These are phyloP conservation scores for Podospora pseudocomata DNA, from an alignment of 495 filamentous ascomycete genomes.

Conservation along the genomic window DNA sequence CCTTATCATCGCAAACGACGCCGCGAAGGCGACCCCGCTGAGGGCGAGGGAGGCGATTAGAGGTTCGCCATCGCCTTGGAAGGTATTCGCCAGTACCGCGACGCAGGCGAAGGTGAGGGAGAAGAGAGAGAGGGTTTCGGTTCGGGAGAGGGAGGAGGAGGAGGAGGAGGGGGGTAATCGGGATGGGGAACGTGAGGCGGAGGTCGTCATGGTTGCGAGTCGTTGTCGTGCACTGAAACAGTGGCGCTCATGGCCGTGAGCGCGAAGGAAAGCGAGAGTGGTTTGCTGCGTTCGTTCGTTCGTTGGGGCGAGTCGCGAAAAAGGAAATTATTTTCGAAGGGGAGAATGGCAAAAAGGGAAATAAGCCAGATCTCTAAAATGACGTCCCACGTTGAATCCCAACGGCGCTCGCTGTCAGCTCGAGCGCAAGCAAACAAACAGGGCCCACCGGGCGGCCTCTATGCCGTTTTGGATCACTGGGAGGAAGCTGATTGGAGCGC, in stretches of 20 bases:
- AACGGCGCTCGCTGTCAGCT: background rate
- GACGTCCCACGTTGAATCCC: background rate
- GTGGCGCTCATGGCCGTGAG: background rate
- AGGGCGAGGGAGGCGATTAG: slow-evolving; percentile 84
- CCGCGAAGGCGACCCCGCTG: slow-evolving; percentile 76
- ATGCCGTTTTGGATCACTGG: background rate
- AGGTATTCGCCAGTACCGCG: slow-evolving; percentile 74
- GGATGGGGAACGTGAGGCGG: background rate
- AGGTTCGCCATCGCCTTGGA: slow-evolving; percentile 77
- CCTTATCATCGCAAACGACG: slow-evolving; percentile 76
- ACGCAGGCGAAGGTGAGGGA: slow-evolving; percentile 65
- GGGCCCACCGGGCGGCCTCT: background rate
- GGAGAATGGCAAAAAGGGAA: slow-evolving; percentile 5
- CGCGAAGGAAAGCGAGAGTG: background rate
- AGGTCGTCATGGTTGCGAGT: slow-evolving; percentile 13
- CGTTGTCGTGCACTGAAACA: background rate
- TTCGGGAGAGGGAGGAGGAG: slow-evolving; percentile 52
- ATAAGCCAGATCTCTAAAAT: slow-evolving; percentile 23
- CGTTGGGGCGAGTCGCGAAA: too few species aligned
- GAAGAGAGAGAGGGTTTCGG: slow-evolving; percentile 69
- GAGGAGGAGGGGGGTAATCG: slow-evolving; percentile 13
- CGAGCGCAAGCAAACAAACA: background rate
- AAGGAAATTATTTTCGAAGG: background rate
- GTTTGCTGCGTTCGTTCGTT: background rate
- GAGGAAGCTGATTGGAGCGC: slow-evolving; percentile 10